phyloP scores from a whole-genome alignment of 768 basidiomycete genomes.

The Agaricus subrufescens region DNA sequence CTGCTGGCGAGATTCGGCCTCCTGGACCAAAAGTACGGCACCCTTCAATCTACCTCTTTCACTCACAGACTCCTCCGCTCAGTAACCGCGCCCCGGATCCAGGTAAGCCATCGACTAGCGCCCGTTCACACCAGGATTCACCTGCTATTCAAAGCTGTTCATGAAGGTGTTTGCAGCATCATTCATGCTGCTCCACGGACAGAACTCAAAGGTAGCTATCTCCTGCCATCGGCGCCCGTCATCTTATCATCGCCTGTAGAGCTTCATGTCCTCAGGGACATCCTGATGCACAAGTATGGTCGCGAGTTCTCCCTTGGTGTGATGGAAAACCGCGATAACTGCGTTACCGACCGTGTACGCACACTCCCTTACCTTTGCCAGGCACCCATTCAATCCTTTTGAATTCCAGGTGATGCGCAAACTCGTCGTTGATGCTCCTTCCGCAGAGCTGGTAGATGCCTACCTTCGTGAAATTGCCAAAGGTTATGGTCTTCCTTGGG shows the following conservation, averaged over 20 bases:
- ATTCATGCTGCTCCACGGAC: slow-evolving; percentile 91
- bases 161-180: slow-evolving; percentile 83
- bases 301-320: slow-evolving; percentile 83
- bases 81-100: slow-evolving; percentile 85
- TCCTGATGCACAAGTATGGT: slow-evolving; percentile 95
- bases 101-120: slow-evolving; percentile 31
- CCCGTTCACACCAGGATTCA: background rate
- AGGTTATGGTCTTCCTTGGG: slow-evolving; percentile 77
- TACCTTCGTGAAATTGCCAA: slow-evolving; percentile 89
- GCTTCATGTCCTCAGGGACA: slow-evolving; percentile 84
- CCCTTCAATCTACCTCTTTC: slow-evolving; percentile 6
- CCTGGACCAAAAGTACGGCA: slow-evolving; percentile 77
- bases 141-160: slow-evolving; percentile 22
- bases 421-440: slow-evolving; percentile 63
- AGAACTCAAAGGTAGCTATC: slow-evolving; percentile 71
- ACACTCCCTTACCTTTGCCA: background rate
- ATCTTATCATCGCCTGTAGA: slow-evolving; percentile 40
- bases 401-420: slow-evolving; percentile 67
- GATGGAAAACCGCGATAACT: slow-evolving; percentile 78
- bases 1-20: slow-evolving; percentile 88
- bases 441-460: slow-evolving; percentile 72
- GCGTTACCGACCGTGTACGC: slow-evolving; percentile 81
- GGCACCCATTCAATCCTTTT: background rate
- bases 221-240: background rate
- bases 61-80: slow-evolving; percentile 11